phyloP scores from a whole-genome alignment of 768 basidiomycete genomes.

The Serpula lacrymans region DNA sequence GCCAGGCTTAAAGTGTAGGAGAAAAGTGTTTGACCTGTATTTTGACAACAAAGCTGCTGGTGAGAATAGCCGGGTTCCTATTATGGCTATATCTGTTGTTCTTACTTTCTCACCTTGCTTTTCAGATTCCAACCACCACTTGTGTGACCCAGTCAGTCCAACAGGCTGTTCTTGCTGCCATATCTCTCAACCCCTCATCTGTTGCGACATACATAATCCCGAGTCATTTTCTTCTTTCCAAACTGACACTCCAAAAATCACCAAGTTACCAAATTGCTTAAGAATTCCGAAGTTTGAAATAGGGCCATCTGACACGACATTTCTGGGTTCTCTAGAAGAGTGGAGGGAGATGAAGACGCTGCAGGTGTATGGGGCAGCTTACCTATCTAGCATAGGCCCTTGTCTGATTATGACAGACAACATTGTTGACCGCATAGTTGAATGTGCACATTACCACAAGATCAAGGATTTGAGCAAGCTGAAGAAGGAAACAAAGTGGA shows the following conservation, averaged over 20 bases:
- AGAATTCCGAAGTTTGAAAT: slow-evolving; percentile 7
- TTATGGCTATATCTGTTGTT: neutral
- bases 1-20: slow-evolving; percentile 9
- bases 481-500: slow-evolving; percentile 18
- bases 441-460: slow-evolving; percentile 21
- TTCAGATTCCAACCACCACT: slow-evolving; percentile 7
- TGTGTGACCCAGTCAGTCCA: neutral
- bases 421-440: slow-evolving; percentile 16
- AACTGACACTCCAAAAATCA: neutral
- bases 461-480: slow-evolving; percentile 12
- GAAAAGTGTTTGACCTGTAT: slow-evolving; percentile 11
- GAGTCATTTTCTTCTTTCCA: neutral
- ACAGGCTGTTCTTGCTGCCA: slow-evolving; percentile 16
- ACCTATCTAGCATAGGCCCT: slow-evolving; percentile 8
- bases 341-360: slow-evolving; percentile 12
- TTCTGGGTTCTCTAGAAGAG: slow-evolving; percentile 6
- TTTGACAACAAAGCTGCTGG: slow-evolving; percentile 18
- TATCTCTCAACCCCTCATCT: slow-evolving; percentile 8
- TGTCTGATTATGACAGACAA: slow-evolving; percentile 13
- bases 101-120: neutral
- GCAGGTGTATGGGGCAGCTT: slow-evolving; percentile 3
- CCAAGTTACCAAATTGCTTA: neutral
- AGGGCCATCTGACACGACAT: neutral
- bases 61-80: slow-evolving; percentile 7
- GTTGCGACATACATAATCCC: slow-evolving; percentile 24